A percentile compares a stretch with the other conserved stretches of the same genome.
Conservation (phyloP, 306 rosid species). For the Citrullus mucosospermus region DNA sequence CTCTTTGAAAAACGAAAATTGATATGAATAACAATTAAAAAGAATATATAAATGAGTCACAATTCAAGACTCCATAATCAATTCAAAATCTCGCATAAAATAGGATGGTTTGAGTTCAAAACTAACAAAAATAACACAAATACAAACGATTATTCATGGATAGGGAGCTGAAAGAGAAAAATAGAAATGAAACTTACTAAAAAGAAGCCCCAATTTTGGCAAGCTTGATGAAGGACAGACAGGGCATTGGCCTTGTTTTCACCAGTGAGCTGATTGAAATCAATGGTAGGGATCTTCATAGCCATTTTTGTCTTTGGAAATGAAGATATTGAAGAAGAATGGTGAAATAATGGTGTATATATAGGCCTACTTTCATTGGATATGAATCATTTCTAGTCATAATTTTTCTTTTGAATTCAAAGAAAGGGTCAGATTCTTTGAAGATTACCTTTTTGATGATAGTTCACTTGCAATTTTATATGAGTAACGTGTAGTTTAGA, state of each 20-base stretch:
- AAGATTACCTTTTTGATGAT: not conserved
- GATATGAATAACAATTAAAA: too few relatives aligned
- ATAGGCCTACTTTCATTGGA: slow-evolving; percentile 21
- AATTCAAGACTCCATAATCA: too few relatives aligned
- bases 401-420: not conserved
- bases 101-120: too few relatives aligned
- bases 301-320: not conserved
- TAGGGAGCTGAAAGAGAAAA: not conserved
- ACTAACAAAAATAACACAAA: too few relatives aligned
- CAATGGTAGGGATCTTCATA: slow-evolving; percentile 60
- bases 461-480: not conserved
- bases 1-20: too few relatives aligned
- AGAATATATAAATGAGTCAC: too few relatives aligned
- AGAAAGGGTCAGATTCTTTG: not conserved
- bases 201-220: slow-evolving; percentile 70
- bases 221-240: slow-evolving; percentile 58
- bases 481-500: not conserved
- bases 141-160: too few relatives aligned
- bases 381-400: not conserved
- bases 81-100: too few relatives aligned
- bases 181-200: slow-evolving; percentile 16
- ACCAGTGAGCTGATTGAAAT: slow-evolving; percentile 51
- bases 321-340: slow-evolving; percentile 15
- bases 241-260: slow-evolving; percentile 42
- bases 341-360: slow-evolving; percentile 24